A percentile compares a stretch with the other conserved stretches of the same genome.
Evolutionary conservation across 441 rosid genomes (phyloP).

Genomic region (Mallotus repandus): DNA sequence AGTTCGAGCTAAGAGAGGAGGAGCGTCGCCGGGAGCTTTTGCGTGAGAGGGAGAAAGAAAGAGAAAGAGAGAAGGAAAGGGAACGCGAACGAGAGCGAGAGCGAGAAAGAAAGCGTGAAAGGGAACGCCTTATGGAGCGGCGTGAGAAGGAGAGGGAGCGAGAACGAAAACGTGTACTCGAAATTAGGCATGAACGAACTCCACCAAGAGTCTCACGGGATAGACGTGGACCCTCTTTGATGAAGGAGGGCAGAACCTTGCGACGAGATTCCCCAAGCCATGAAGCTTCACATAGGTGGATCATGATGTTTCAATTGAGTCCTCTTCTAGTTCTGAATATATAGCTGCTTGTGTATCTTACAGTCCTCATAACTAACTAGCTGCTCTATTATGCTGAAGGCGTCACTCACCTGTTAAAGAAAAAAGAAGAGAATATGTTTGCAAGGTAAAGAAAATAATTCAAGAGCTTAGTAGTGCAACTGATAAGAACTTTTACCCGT

Average conservation of each 20-base stretch:
- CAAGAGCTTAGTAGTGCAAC: conserved; percentile 52
- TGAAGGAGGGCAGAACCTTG: conserved; percentile 53
- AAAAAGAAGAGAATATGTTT: conserved; percentile 93
- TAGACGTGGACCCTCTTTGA: conserved; percentile 70
- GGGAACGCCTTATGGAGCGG: conserved; percentile 65
- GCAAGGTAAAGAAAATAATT: conserved; percentile 81
- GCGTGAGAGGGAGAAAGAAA: conserved; percentile 86
- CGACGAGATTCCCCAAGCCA: conserved; percentile 73
- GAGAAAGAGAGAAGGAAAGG: conserved; percentile 75
- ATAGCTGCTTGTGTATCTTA: conserved; percentile 58
- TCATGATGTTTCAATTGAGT: conserved; percentile 68
- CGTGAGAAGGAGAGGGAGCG: conserved; percentile 84
- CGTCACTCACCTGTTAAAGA: conserved; percentile 90
- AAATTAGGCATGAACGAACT: conserved; percentile 68
- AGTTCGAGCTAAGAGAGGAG: conserved; percentile 94
- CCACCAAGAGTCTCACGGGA: conserved; percentile 70
- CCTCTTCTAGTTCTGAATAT: conserved; percentile 68
- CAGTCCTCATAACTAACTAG: conserved; percentile 69
- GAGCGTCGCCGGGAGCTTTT: conserved; percentile 80
- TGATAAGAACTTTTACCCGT: conserved; percentile 37
- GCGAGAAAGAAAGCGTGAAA: conserved; percentile 53
- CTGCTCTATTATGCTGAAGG: conserved; percentile 98
- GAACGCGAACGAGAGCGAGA: conserved; percentile 62
- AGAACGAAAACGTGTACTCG: conserved; percentile 68
- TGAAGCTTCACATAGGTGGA: conserved; percentile 94